A percentile compares a stretch with the other conserved stretches of the same genome.
Evolutionary conservation across 345 rosid species (phyloP).

Genomic region (Dimocarpus longan): DNA sequence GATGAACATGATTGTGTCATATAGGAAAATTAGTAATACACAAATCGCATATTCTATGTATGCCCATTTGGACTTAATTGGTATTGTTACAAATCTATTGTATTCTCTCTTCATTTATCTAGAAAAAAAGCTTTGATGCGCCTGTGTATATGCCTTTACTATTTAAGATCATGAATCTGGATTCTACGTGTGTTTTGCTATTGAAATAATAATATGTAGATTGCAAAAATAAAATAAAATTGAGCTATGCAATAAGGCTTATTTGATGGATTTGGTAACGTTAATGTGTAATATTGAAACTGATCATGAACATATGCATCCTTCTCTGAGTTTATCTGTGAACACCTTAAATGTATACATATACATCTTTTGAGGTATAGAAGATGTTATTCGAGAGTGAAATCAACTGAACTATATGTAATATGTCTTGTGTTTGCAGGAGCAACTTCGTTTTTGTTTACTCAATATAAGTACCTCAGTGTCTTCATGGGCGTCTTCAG

Average conservation of each 20-base stretch:
- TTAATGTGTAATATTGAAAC: neutral
- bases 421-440: conserved; percentile 36
- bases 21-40: neutral
- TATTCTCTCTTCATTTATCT: neutral
- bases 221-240: neutral
- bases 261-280: neutral
- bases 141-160: too few relatives aligned
- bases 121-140: neutral
- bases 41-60: neutral
- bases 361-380: too few relatives aligned
- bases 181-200: neutral
- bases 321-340: neutral
- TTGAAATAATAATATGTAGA: neutral
- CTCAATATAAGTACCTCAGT: conserved; percentile 61
- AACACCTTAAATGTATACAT: neutral
- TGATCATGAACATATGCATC: neutral
- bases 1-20: neutral
- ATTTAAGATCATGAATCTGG: too few relatives aligned
- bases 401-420: neutral
- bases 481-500: conserved; percentile 53
- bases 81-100: neutral
- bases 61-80: neutral
- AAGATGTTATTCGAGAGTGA: too few relatives aligned
- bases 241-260: neutral
- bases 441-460: conserved; percentile 64